Base-by-base conservation (phyloP, 768 basidiomycete species). In the Russula emetica region DNA sequence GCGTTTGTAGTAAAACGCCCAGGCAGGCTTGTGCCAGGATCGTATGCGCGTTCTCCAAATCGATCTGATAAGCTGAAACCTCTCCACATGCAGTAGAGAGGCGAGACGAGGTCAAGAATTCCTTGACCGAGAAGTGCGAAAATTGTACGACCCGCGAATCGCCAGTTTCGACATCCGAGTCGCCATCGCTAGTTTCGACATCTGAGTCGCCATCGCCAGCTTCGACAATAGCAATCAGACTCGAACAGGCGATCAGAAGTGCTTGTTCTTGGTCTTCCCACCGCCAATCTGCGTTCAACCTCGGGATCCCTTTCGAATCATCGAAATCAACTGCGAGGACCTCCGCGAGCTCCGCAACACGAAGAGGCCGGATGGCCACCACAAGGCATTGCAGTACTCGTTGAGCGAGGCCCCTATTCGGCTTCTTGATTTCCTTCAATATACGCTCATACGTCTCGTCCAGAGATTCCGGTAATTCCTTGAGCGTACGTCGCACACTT, bases 381-480 rank as follows among this genome's bases (percentile, higher is more conserved):
- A 28, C 42, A 1, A 57, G 42, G n/a, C 56, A 57, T 45, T 57
- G 42, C 20, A 57, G 32, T 7, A 57, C n/a, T n/a, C 42, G 56
- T 2, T 5, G 56, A 13, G 42, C 56, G 2, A 45, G 42, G 2
- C 14, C 42, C 9, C 28, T n/a, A 3, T 32, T 57, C 20, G 42
- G 28, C 28, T n/a, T 57, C 18, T 30, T 44, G n/a, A 57, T 57
- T 0, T 30, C 56, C 26, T 11, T 28, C 20, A 57, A 20, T n/a
- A 57, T 26, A 7, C 56, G 56, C 56, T 45, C 42, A 7, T 57
- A 57, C 7, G 56, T 57, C 30, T 57, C 56, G 42, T 45, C 56
- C 42, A 57, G 16, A 7, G 40, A 14, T 28, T 57, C 20, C 6
- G 56, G 56, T 10, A 57, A 22, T 45, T 44, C 28, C 5, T 3